These are phyloP conservation scores for Solanum sitiens DNA, from an alignment of 257 asterid species.

Conservation along the genomic window DNA sequence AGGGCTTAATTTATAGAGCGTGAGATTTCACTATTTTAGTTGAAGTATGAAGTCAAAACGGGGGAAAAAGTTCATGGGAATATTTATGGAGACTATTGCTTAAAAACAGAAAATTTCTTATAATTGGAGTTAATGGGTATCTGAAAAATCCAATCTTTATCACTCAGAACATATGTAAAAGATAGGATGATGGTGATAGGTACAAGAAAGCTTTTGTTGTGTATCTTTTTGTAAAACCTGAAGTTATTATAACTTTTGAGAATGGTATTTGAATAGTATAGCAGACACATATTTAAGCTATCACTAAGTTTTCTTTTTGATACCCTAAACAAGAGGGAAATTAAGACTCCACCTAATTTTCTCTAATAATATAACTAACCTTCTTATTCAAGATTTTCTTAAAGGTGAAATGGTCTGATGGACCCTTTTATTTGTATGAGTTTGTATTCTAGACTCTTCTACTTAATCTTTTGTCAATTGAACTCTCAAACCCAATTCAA, in stretches of 20 bases:
- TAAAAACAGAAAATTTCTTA: background rate
- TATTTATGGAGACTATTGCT: background rate
- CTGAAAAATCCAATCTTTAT: background rate
- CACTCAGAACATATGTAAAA: background rate
- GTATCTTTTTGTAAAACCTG: background rate
- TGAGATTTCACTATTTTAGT: too few species aligned
- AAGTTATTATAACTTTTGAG: background rate
- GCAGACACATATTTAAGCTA: background rate
- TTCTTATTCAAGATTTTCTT: too few species aligned
- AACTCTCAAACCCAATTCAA: too few species aligned
- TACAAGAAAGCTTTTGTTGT: background rate
- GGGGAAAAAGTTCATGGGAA: too few species aligned
- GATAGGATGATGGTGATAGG: background rate
- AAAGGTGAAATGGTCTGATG: too few species aligned
- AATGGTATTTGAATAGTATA: background rate
- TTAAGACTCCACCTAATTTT: background rate
- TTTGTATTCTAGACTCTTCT: too few species aligned
- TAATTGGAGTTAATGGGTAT: background rate
- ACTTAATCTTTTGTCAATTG: too few species aligned
- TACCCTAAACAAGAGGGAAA: background rate
- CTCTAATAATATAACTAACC: background rate
- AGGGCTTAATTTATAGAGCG: too few species aligned
- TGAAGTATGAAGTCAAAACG: too few species aligned
- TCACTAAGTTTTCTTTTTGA: background rate
- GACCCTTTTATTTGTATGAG: too few species aligned